These are phyloP conservation scores for Apiotrichum montevideense DNA, from an alignment of 1,284 basidiomycete species.

Conservation along the genomic window DNA sequence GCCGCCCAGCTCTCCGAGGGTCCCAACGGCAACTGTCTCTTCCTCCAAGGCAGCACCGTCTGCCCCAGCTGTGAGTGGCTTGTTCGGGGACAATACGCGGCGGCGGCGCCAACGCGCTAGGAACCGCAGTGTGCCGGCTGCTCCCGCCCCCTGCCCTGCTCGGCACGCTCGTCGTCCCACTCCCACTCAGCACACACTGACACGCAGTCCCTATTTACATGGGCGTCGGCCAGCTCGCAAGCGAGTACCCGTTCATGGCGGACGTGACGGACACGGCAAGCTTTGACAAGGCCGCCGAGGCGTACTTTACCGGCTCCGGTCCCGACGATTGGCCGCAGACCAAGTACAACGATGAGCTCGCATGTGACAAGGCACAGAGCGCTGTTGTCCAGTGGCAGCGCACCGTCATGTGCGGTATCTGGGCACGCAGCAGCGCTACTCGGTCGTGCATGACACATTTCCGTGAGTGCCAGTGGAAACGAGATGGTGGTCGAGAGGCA, in stretches of 20 bases:
- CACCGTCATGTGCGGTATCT: constrained; percentile 40
- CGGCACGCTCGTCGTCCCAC: too few species aligned
- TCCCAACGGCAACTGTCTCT: constrained; percentile 3
- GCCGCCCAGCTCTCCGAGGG: neutral
- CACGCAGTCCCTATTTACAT: constrained; percentile 39
- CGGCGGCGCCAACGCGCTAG: too few species aligned
- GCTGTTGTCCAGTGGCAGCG: constrained; percentile 35
- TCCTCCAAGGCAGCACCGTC: constrained; percentile 3
- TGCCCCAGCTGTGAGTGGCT: constrained; percentile 8
- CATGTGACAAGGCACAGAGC: constrained; percentile 30
- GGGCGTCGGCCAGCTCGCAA: constrained; percentile 41
- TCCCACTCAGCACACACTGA: neutral
- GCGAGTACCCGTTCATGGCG: constrained; percentile 38
- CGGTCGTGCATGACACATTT: constrained; percentile 24
- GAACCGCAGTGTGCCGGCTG: too few species aligned
- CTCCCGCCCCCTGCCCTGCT: neutral
- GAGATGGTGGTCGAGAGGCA: too few species aligned
- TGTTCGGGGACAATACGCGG: too few species aligned
- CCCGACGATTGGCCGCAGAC: constrained; percentile 34
- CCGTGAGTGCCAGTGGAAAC: constrained; percentile 22
- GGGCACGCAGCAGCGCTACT: constrained; percentile 33
- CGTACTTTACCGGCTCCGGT: constrained; percentile 39
- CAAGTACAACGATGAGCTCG: constrained; percentile 36
- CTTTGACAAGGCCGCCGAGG: constrained; percentile 3
- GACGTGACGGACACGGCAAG: constrained; percentile 4